These are phyloP conservation scores for Paramecium primaurelia DNA, from an alignment of 73 alveolate species.

Conservation along the genomic window DNA sequence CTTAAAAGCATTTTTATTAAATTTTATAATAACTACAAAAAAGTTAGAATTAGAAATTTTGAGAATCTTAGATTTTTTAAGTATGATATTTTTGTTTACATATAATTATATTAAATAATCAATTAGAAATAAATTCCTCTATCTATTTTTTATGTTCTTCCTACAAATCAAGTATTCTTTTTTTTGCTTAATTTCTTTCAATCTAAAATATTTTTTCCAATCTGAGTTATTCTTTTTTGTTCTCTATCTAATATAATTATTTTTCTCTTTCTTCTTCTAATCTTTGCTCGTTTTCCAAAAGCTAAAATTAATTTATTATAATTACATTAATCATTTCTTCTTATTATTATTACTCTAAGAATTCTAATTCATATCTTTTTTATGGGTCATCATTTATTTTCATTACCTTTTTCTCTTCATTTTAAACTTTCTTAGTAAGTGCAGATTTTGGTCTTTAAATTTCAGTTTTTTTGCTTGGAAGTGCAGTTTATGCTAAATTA, in stretches of 20 bases:
- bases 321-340: conserved; percentile 8
- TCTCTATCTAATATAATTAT: neutral
- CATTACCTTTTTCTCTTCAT: neutral
- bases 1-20: no score
- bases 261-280: conserved; percentile 27
- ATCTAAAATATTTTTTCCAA: neutral
- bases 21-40: no score
- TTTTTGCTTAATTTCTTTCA: neutral
- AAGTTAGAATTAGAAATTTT: no score
- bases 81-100: no score
- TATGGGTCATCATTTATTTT: neutral
- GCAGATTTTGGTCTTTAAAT: neutral
- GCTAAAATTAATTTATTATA: neutral
- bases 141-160: neutral
- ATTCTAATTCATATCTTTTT: neutral
- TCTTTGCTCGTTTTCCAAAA: neutral
- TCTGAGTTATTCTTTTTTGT: neutral
- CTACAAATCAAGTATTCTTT: neutral
- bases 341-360: neutral
- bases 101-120: neutral
- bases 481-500: neutral
- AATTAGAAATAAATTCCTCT: neutral
- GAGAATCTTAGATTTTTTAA: no score
- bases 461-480: neutral
- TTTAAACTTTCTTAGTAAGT: neutral